Base-by-base conservation (phyloP, 768 basidiomycete genomes). In the Solioccasus polychromus region DNA sequence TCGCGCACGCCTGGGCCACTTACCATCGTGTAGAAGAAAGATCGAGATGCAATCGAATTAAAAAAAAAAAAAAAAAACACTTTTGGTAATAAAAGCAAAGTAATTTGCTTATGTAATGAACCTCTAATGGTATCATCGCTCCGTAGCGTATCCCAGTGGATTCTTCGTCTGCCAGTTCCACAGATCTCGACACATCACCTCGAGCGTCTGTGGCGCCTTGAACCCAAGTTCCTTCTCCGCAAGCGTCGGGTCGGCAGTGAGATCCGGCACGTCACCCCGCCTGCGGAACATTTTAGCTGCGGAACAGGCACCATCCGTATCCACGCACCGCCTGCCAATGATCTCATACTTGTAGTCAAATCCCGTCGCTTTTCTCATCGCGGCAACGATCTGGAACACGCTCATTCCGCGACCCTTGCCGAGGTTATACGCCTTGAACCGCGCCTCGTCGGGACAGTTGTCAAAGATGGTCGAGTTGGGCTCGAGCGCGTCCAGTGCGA, bases 141-240 rank as follows among this genome's bases (percentile, higher is more conserved):
- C 44, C 40, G 68, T 68, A 20, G 8, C 45, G 52, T 89, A 96
- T 3, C 93, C 93, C 24, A 78, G 62, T 7, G 88, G 90, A 58
- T 96, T 90, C 66, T 82, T 89, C n/a, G 81, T 82, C 72, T 98
- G 95, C 92, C 94, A 99, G 71, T 94, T 94, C 96, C 96, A 98
- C 57, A 96, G 73, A 68, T 99, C 96, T 45, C 80, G 74, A 68
- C 96, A 98, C 92, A 98, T 98, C 45, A 84, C 83, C 51, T 92
- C 85, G 35, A 99, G 76, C 56, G 83, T 76, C 59, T 82, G 77
- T 22, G 76, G 73, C 11, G 95, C 95, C 50, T 80, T 79, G 78
- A 97, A 99, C 6, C 91, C 91, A 24, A 99, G 84, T 65, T 98
- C 95, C 62, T 81, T 81, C 71, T 94, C 82, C 0, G 96, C 96